Base-by-base conservation (phyloP, 106 monocot species). In the Chionographis japonica region DNA sequence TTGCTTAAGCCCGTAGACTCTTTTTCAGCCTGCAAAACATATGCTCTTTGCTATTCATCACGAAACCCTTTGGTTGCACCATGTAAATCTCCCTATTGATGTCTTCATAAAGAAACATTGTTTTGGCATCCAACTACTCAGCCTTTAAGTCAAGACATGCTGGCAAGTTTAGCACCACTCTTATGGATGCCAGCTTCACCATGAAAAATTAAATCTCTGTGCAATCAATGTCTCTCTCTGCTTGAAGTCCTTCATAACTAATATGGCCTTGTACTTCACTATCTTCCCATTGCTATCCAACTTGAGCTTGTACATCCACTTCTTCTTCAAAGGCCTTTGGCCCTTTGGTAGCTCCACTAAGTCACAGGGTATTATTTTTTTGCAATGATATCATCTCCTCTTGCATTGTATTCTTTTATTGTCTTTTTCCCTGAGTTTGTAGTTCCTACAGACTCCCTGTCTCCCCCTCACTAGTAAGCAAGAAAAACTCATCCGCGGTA, bases 291-390 rank as follows among this genome's bases (percentile, higher is more conserved):
- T 27, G 27, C 27, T 27, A 27, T 27, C 27, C 27, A 27, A 27
- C 27, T 27, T 27, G 27, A 27, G 27, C 27, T 0, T 27, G 1
- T 27, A 27, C 27, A 27, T 27, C 27, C 27, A 27, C 16, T 73
- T 73, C 40, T 73, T 73, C 41, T 65, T 40, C 4, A 65, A 12
- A 1, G 42, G 56, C 20, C 27, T 73, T 7, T 49, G 54, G 6
- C 56, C 64, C 2, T 73, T 65, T 1, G 56, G 56, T 9, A 43
- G n/a, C 18, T 46, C 15, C 1, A 56, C 39, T 4, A 73, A n/a
- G 12, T 65, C 8, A 65, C 56, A 27, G 65, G 12, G 54, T 65
- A 10, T 67, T 0, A 59, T 74, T 74, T 27, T 74, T 74, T 2
- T 60, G 8, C 5, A 74, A 54, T 3, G 40, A 75, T 11, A 12